phyloP scores from a whole-genome alignment of 345 rosid species.

The Eucalyptus caleyi region DNA sequence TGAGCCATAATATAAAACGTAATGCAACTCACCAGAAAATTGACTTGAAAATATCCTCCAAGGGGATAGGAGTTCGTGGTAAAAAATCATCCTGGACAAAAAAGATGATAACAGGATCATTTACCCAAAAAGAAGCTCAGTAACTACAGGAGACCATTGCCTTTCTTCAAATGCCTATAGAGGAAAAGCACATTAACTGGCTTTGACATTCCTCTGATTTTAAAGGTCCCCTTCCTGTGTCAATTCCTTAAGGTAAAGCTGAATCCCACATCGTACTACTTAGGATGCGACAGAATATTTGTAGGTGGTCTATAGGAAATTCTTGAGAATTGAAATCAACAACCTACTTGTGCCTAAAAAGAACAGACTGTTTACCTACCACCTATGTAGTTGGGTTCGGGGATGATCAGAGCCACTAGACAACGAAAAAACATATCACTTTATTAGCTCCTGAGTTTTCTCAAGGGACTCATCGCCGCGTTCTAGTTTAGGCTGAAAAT shows the following conservation, averaged over 20 bases:
- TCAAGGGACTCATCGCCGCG: background rate
- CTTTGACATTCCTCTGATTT: background rate
- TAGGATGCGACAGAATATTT: background rate
- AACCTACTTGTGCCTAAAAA: background rate
- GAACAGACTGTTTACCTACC: background rate
- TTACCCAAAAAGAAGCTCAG: background rate
- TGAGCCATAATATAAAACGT: background rate
- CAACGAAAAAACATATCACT: background rate
- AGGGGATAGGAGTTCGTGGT: slow-evolving; percentile 86
- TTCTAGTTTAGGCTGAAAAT: background rate
- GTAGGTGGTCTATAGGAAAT: background rate
- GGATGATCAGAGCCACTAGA: background rate
- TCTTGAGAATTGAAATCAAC: background rate
- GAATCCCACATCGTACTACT: background rate
- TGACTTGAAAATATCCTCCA: slow-evolving; percentile 83
- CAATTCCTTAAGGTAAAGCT: background rate
- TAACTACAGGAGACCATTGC: background rate
- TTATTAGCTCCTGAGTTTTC: background rate
- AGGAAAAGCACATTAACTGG: background rate
- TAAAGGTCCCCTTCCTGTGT: background rate
- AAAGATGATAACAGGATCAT: background rate
- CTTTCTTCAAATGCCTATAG: background rate
- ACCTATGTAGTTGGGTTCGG: background rate
- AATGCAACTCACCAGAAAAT: slow-evolving; percentile 55
- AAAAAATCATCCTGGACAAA: slow-evolving; percentile 79